Conservation (phyloP, 1,139 yeast genomes). For the Pichia sp. region DNA sequence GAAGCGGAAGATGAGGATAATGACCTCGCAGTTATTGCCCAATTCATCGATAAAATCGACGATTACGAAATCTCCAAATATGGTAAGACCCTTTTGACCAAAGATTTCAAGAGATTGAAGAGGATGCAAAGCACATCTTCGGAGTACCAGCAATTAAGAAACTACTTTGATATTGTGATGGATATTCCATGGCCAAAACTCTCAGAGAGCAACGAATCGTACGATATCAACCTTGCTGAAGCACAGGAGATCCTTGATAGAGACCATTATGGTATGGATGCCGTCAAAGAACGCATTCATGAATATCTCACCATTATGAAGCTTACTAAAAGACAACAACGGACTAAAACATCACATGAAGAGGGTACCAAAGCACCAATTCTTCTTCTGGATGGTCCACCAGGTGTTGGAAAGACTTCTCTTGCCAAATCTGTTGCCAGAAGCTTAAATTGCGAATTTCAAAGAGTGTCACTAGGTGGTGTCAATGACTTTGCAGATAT, state of each 20-base stretch:
- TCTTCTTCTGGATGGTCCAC: slow-evolving; percentile 83
- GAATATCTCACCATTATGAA: slow-evolving; percentile 79
- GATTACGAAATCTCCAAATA: slow-evolving; percentile 35
- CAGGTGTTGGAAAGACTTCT: slow-evolving; percentile 93
- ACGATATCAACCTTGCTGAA: slow-evolving; percentile 40
- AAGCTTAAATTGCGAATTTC: slow-evolving; percentile 74
- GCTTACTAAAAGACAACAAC: slow-evolving; percentile 24
- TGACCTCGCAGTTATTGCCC: slow-evolving; percentile 39
- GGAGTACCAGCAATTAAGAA: slow-evolving; percentile 66
- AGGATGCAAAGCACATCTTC: slow-evolving; percentile 62
- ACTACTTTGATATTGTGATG: slow-evolving; percentile 62
- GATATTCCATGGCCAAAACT: slow-evolving; percentile 53
- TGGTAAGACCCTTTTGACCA: slow-evolving; percentile 50
- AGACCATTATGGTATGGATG: slow-evolving; percentile 80
- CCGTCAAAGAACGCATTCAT: slow-evolving; percentile 72
- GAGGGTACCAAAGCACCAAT: slow-evolving; percentile 47
- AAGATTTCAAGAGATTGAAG: slow-evolving; percentile 57
- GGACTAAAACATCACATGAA: neutral
- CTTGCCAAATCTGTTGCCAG: slow-evolving; percentile 80
- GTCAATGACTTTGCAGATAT: slow-evolving; percentile 86
- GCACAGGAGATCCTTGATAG: slow-evolving; percentile 61
- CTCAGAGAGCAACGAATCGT: neutral
- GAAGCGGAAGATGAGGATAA: slow-evolving; percentile 32
- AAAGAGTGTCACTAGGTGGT: slow-evolving; percentile 84
- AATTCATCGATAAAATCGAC: slow-evolving; percentile 38